Conservation (phyloP, 202 grass and related monocot species). For the Cymbopogon flexuosus region DNA sequence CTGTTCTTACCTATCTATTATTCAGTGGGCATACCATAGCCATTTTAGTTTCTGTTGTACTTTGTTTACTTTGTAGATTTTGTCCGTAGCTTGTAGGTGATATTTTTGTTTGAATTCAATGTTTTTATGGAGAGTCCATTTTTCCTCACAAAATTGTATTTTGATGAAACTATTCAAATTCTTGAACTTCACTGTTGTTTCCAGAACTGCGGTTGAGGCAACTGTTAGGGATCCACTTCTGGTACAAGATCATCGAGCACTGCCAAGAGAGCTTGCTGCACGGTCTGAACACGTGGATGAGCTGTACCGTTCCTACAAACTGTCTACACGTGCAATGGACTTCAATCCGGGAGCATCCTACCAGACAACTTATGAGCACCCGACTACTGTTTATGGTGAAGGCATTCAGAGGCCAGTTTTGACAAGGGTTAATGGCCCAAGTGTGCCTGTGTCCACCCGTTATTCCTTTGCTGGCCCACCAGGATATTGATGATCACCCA, state of each 20-base stretch:
- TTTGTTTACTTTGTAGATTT: background rate
- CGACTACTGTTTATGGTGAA: slow-evolving; percentile 22
- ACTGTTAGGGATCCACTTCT: slow-evolving; percentile 26
- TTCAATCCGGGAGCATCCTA: slow-evolving; percentile 14
- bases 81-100: background rate
- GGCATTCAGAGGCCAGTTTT: slow-evolving; percentile 26
- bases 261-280: slow-evolving; percentile 19
- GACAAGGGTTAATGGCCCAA: slow-evolving; percentile 10
- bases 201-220: slow-evolving; percentile 32
- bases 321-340: slow-evolving; percentile 25
- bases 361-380: slow-evolving; percentile 5
- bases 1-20: background rate
- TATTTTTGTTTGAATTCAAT: slow-evolving; percentile 8
- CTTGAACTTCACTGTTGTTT: slow-evolving; percentile 31
- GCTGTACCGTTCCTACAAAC: slow-evolving; percentile 42
- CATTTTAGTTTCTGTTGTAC: background rate
- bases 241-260: slow-evolving; percentile 38
- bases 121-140: background rate
- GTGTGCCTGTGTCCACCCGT: slow-evolving; percentile 34
- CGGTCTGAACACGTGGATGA: slow-evolving; percentile 33
- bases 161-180: slow-evolving; percentile 13
- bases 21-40: background rate
- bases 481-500: slow-evolving; percentile 26
- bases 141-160: background rate
- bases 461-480: slow-evolving; percentile 50